Percentiles rank a stretch among this genome's conserved stretches.
Conservation (phyloP, 345 rosid genomes). For the Acer negundo region DNA sequence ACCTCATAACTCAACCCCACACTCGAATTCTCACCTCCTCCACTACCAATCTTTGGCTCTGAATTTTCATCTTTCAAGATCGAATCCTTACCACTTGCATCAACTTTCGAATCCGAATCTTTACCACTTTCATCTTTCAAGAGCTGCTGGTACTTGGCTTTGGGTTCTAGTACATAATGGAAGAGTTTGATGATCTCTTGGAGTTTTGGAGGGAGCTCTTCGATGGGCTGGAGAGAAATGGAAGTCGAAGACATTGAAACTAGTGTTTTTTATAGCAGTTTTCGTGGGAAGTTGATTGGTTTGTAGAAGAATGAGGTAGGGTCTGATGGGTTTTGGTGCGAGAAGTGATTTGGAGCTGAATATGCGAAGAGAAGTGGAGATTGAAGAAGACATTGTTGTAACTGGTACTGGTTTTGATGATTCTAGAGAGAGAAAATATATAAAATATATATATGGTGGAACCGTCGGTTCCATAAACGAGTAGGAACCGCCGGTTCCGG, state of each 20-base stretch:
- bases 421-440: neutral
- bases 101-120: too few relatives aligned
- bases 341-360: constrained; percentile 31
- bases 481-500: too few relatives aligned
- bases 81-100: too few relatives aligned
- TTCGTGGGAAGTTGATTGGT: constrained; percentile 37
- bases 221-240: constrained; percentile 57
- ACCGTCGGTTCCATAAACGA: too few relatives aligned
- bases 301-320: constrained; percentile 25
- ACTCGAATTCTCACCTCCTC: too few relatives aligned
- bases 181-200: constrained; percentile 78
- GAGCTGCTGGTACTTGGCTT: constrained; percentile 84
- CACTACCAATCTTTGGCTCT: too few relatives aligned
- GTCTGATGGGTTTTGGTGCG: constrained; percentile 22
- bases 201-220: constrained; percentile 85
- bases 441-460: too few relatives aligned
- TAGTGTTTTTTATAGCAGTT: neutral
- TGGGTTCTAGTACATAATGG: constrained; percentile 77
- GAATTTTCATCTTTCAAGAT: too few relatives aligned
- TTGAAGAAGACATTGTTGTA: constrained; percentile 21
- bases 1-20: too few relatives aligned
- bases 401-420: neutral
- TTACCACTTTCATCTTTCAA: constrained; percentile 4
- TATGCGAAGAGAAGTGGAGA: constrained; percentile 38
- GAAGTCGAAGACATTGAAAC: constrained; percentile 38